A percentile compares a stretch with the other conserved stretches of the same genome.
phyloP scores from a whole-genome alignment of 495 filamentous ascomycete genomes.

The Penicillium canescens region DNA sequence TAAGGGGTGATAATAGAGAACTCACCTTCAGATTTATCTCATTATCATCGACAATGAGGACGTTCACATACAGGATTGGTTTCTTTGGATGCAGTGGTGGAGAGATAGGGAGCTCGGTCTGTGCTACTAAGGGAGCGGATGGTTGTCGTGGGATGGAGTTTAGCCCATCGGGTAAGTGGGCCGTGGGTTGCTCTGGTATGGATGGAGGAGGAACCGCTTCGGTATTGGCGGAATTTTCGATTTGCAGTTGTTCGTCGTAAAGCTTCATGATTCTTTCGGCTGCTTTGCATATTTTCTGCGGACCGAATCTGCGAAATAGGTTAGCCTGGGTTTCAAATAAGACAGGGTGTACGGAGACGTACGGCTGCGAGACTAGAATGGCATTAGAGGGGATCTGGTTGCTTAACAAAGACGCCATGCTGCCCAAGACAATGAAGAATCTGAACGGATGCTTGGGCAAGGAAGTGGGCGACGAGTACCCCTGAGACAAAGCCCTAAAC shows the following conservation, averaged over 20 bases:
- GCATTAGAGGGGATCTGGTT: background rate
- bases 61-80: slow-evolving; percentile 2
- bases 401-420: background rate
- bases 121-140: too few relatives aligned
- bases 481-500: background rate
- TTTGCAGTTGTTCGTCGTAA: background rate
- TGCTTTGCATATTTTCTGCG: slow-evolving; percentile 9
- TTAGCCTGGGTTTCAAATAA: background rate
- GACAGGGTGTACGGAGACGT: background rate
- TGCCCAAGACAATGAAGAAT: slow-evolving; percentile 17
- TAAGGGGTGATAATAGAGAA: background rate
- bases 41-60: slow-evolving; percentile 43
- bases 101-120: too few relatives aligned
- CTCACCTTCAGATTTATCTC: slow-evolving; percentile 33
- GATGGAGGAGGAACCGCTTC: background rate
- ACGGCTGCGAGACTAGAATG: slow-evolving; percentile 20
- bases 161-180: too few relatives aligned
- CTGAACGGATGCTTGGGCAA: background rate
- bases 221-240: background rate
- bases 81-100: background rate
- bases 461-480: background rate
- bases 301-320: slow-evolving; percentile 11
- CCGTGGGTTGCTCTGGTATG: too few relatives aligned
- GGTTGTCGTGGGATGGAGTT: too few relatives aligned
- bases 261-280: slow-evolving; percentile 4